Conservation (phyloP, 305 asterid species). For the Plantago rigida region DNA sequence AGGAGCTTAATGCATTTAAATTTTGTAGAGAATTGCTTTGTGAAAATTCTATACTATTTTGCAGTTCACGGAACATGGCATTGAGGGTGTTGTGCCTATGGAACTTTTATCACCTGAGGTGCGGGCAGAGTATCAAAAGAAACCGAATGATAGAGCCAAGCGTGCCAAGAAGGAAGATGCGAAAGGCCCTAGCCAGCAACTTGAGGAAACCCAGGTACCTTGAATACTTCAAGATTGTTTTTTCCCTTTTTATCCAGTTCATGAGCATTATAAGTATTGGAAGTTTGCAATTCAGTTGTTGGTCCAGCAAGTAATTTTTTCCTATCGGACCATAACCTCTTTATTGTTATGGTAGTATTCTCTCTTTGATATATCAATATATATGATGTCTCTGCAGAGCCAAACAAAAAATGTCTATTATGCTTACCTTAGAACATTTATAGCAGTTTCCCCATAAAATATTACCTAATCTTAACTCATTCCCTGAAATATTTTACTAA, state of each 20-base stretch:
- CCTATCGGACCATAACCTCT: neutral
- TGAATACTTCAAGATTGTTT: neutral
- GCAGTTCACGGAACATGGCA: constrained; percentile 91
- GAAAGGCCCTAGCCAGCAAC: constrained; percentile 48
- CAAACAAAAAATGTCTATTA: neutral
- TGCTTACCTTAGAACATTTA: neutral
- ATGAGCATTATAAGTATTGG: neutral
- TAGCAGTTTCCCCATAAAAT: too few relatives aligned
- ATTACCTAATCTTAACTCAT: too few relatives aligned
- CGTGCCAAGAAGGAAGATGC: constrained; percentile 82
- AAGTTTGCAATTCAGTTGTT: neutral
- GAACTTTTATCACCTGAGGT: constrained; percentile 68
- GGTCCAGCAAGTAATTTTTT: neutral
- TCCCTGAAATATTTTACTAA: too few relatives aligned
- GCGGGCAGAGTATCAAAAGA: constrained; percentile 74
- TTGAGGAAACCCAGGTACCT: constrained; percentile 71
- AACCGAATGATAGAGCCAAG: constrained; percentile 61
- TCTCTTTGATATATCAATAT: neutral
- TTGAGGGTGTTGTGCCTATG: constrained; percentile 92
- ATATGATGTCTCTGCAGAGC: too few relatives aligned
- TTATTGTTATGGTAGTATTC: too few relatives aligned
- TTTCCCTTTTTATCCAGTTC: neutral
- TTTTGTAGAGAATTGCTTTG: constrained; percentile 14
- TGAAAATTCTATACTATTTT: constrained; percentile 14
- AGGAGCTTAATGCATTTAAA: neutral